Evolutionary conservation across 148 eudicot species (phyloP).

Genomic region (Vaccinium myrtillus): DNA sequence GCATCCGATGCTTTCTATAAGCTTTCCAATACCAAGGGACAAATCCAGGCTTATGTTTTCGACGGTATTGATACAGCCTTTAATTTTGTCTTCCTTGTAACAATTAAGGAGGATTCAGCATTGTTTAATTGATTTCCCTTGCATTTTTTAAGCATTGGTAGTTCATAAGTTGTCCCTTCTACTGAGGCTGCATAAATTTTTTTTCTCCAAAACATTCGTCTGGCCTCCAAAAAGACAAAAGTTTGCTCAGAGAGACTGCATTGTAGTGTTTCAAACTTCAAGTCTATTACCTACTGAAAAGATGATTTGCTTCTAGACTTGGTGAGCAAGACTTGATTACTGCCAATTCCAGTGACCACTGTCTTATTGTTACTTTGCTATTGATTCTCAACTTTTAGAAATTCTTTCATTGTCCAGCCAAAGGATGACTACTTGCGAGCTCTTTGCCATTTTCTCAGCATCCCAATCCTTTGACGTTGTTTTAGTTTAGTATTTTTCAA

Average conservation of each 20-base stretch:
- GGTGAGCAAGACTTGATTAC: not conserved
- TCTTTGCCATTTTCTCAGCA: not conserved
- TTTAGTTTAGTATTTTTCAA: not conserved
- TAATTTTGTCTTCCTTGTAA: not conserved
- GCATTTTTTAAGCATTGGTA: not conserved
- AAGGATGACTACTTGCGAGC: not conserved
- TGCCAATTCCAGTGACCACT: not conserved
- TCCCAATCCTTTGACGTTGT: not conserved
- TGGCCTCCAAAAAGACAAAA: not conserved
- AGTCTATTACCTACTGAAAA: not conserved
- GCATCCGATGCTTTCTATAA: conserved; percentile 47
- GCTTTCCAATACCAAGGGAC: conserved; percentile 42
- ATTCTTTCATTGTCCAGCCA: not conserved
- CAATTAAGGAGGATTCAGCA: not conserved
- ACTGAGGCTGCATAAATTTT: too few species aligned
- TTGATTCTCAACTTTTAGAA: not conserved
- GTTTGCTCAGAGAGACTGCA: not conserved
- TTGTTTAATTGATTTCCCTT: not conserved
- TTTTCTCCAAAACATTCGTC: too few species aligned
- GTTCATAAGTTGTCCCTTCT: not conserved
- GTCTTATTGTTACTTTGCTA: not conserved
- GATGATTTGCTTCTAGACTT: not conserved
- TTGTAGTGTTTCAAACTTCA: not conserved
- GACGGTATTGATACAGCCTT: conserved; percentile 30
- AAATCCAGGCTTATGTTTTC: conserved; percentile 47